These are phyloP conservation scores for Narthecium ossifragum DNA, from an alignment of 106 monocot genomes.

Conservation along the genomic window DNA sequence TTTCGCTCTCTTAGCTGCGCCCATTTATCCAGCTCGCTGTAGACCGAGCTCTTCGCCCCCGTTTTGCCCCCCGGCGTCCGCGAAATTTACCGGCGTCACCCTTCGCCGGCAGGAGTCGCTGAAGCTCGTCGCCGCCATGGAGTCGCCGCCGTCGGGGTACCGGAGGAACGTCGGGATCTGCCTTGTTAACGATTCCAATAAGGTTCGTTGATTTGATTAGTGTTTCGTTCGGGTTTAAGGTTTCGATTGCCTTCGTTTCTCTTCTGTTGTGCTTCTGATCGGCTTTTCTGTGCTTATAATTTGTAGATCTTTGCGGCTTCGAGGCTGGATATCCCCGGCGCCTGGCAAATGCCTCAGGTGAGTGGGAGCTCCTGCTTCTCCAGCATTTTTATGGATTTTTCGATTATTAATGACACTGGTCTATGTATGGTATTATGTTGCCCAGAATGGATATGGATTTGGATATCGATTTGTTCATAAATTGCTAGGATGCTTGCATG, in stretches of 20 bases:
- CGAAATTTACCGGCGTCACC: constrained; percentile 10
- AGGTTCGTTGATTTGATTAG: constrained; percentile 22
- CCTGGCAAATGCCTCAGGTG: constrained; percentile 99
- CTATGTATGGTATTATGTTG: not conserved
- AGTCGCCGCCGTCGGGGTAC: constrained; percentile 64
- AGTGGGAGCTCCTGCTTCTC: too few relatives aligned
- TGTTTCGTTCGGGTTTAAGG: constrained; percentile 6
- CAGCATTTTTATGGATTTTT: too few relatives aligned
- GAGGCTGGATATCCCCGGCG: constrained; percentile 66
- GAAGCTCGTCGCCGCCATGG: constrained; percentile 41
- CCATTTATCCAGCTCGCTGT: not conserved
- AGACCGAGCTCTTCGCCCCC: not conserved
- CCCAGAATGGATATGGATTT: not conserved
- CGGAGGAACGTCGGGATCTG: constrained; percentile 89
- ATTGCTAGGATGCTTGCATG: too few relatives aligned
- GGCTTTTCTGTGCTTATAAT: not conserved
- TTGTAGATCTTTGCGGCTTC: constrained; percentile 80
- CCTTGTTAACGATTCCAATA: constrained; percentile 59
- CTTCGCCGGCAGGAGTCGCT: not conserved
- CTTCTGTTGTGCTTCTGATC: not conserved
- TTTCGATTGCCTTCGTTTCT: not conserved
- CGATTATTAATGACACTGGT: not conserved
- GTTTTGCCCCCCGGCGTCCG: constrained; percentile 3
- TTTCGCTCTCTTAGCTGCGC: not conserved
- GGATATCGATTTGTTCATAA: too few relatives aligned